Evolutionary conservation across 176 grass and related monocot genomes (phyloP), one percentile per base, ranked within the genome.

Genomic region (Phoenix dactylifera): DNA sequence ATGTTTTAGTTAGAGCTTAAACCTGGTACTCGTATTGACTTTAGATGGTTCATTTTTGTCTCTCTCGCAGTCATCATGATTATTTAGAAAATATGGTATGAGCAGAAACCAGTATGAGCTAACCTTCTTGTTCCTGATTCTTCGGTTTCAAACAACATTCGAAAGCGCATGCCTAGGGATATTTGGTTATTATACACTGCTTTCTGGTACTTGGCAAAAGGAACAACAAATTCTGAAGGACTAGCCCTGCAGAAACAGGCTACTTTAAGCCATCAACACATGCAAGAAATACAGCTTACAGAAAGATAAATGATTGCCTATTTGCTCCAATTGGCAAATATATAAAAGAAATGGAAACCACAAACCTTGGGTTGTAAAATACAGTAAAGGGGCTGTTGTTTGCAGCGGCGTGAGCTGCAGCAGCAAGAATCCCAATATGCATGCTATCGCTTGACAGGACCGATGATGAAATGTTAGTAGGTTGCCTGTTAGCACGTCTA

Each of bases 121-220:
- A 81, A 99, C 94, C 88, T 85, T 76, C 94, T 86, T 28, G 85
- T 93, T 75, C 88, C 88, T 66, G 84, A 74, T 58, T 99, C 94
- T 72, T 99, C 94, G 0, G 88, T 99, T 76, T 93, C 94, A 16
- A 92, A 93, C 88, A 93, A 89, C 85, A 99, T 99, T 39, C 94
- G 72, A 64, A 99, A 99, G 50, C 88, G 88, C 85, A 93, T 93
- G 26, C 94, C 88, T 62, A 99, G 81, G 58, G 94, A 89, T 69
- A 99, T 80, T 63, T 99, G 84, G 67, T 83, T 88, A 65, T 85
- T 71, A 52, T 99, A 89, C 23, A 93, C 64, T 56, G 94, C 94
- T 74, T 99, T 99, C 76, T 99, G 94, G 79, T 89, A 93, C 76
- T 89, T 99, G 4, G 94, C 94, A 86, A 98, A 93, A 39, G 94